phyloP scores from a whole-genome alignment of 2,329 filamentous ascomycete genomes.

The Fusarium veterinarium region DNA sequence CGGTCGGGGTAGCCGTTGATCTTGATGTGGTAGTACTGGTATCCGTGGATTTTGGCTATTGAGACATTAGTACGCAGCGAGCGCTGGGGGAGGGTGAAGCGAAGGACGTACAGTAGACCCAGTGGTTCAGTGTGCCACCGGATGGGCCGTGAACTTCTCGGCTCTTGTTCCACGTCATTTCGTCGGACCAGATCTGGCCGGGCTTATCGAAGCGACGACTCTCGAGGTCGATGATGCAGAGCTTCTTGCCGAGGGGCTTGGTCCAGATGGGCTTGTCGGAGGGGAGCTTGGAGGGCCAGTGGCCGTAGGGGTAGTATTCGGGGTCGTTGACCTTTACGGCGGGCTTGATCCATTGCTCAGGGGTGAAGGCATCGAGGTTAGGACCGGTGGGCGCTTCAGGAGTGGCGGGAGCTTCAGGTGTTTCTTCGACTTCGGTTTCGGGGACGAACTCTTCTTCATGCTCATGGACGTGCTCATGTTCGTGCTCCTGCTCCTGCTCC shows the following conservation, averaged over 20 bases:
- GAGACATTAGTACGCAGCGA: constrained; percentile 30
- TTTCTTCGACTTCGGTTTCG: neutral
- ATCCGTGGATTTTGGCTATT: constrained; percentile 57
- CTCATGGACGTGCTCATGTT: neutral
- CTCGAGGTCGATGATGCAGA: constrained; percentile 60
- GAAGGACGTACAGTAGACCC: constrained; percentile 52
- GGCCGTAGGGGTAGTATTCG: constrained; percentile 48
- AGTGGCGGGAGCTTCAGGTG: constrained; percentile 7
- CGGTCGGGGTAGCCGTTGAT: constrained; percentile 52
- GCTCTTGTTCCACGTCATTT: constrained; percentile 52
- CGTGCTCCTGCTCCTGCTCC: neutral
- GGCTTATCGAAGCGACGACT: constrained; percentile 53
- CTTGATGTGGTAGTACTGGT: constrained; percentile 59
- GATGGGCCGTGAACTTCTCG: constrained; percentile 52
- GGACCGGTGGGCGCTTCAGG: neutral
- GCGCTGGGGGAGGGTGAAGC: neutral
- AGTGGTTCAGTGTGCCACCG: constrained; percentile 58
- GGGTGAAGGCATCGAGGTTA: constrained; percentile 16
- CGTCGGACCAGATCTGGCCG: constrained; percentile 50
- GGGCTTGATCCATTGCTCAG: constrained; percentile 25
- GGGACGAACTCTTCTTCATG: neutral
- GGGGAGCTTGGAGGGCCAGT: constrained; percentile 48
- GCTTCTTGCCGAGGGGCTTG: constrained; percentile 50
- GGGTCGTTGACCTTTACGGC: constrained; percentile 39
- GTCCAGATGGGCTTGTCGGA: constrained; percentile 46